Percentiles rank a stretch among this genome's conserved stretches.
These are phyloP conservation scores for Tanacetum coccineum DNA, from an alignment of 129 eudicot genomes.

Conservation along the genomic window DNA sequence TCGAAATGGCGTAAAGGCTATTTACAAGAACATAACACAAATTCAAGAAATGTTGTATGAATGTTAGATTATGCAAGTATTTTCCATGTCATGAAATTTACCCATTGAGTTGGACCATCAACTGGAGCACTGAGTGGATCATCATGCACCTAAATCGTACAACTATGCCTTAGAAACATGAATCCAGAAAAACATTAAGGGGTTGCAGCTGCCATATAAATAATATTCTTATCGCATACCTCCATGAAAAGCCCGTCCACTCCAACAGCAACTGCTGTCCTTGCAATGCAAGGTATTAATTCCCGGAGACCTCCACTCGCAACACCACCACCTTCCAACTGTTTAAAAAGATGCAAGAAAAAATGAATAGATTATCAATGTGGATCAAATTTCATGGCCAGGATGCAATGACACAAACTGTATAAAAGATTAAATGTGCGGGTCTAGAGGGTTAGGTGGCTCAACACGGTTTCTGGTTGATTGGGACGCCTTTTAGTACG, in stretches of 20 bases:
- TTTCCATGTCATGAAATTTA: slow-evolving; percentile 34
- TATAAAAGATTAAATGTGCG: too few species aligned
- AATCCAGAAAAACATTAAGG: slow-evolving; percentile 1
- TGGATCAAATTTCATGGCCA: too few species aligned
- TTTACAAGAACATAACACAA: slow-evolving; percentile 14
- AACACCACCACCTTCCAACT: slow-evolving; percentile 99
- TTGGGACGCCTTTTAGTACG: too few species aligned
- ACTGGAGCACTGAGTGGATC: slow-evolving; percentile 93
- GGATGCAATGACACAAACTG: too few species aligned
- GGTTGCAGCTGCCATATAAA: slow-evolving; percentile 9
- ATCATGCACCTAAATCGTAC: slow-evolving; percentile 74
- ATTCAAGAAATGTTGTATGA: slow-evolving; percentile 1
- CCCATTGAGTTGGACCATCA: slow-evolving; percentile 99
- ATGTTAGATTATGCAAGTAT: slow-evolving; percentile 5
- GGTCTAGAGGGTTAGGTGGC: too few species aligned
- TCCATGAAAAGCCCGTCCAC: slow-evolving; percentile 98
- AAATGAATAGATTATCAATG: not conserved
- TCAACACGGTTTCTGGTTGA: too few species aligned
- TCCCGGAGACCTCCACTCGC: slow-evolving; percentile 99
- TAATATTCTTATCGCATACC: slow-evolving; percentile 35
- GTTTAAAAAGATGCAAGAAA: slow-evolving; percentile 13
- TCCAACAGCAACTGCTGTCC: slow-evolving; percentile 99
- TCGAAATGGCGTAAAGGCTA: slow-evolving; percentile 95
- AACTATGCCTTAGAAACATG: slow-evolving; percentile 17
- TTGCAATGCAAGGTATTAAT: slow-evolving; percentile 84